These are phyloP conservation scores for Trichocladium antarcticum DNA, from an alignment of 495 filamentous ascomycete genomes.

Conservation along the genomic window DNA sequence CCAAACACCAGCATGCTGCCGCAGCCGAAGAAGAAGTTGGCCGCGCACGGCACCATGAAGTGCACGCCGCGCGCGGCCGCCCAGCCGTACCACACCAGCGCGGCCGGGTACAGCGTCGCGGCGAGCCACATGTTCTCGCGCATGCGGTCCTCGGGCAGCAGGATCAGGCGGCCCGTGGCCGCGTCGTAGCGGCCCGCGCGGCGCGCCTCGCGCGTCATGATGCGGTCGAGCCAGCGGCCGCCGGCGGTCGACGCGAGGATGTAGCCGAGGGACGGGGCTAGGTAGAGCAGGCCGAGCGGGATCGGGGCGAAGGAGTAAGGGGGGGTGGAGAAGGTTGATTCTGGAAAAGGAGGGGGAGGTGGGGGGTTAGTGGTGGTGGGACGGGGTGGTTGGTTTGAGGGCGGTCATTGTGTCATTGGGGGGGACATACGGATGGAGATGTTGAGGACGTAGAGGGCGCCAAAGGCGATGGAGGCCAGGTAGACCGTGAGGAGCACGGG, in stretches of 20 bases:
- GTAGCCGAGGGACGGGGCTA: conserved; percentile 73
- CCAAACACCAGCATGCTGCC: conserved; percentile 84
- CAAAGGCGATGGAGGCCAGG: conserved; percentile 73
- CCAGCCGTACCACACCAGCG: conserved; percentile 54
- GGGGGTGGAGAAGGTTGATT: conserved; percentile 55
- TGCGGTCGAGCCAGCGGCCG: conserved; percentile 76
- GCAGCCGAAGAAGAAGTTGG: conserved; percentile 81
- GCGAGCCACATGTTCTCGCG: conserved; percentile 80
- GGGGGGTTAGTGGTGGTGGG: no score
- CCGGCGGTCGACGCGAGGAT: conserved; percentile 60
- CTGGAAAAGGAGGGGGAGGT: no score
- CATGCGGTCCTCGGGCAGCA: conserved; percentile 80
- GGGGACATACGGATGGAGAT: conserved; percentile 73
- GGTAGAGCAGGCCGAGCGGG: conserved; percentile 71
- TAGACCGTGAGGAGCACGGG: conserved; percentile 72
- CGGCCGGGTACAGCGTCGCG: conserved; percentile 61
- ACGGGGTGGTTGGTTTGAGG: no score
- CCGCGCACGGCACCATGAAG: conserved; percentile 47
- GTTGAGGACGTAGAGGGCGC: conserved; percentile 75
- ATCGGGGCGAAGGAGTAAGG: conserved; percentile 69
- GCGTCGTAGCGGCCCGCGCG: conserved; percentile 61
- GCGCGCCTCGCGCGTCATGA: conserved; percentile 75
- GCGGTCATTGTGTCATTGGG: no score
- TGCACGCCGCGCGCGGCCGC: conserved; percentile 31
- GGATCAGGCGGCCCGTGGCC: conserved; percentile 51